Evolutionary conservation across 179 eudicot species (phyloP), one percentile per base, ranked within the genome.

Genomic region (Silene coronaria): DNA sequence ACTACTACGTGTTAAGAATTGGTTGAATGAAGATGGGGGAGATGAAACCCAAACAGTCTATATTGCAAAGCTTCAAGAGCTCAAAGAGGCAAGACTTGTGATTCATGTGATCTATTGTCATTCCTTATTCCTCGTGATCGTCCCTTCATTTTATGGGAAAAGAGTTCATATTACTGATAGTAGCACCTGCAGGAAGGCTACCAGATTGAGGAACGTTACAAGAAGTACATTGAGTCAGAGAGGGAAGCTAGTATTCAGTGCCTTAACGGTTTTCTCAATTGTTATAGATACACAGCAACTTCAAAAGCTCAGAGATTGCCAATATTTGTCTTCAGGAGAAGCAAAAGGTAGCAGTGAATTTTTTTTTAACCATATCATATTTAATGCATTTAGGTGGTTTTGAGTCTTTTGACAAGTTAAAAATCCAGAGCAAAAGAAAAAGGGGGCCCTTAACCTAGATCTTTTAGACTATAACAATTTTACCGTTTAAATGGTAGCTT

Each of bases 11-110:
- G 88, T 85, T 7, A 91, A 91, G 78, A 97, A 93, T 68, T 93
- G 97, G 97, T 81, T 93, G 76, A 91, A 93, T 70, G 95, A 89
- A 83, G 98, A 91, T 34, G 97, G 95, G 5, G 95, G 91, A 80
- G 97, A 93, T 81, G 95, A 93, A 81, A 93, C 87, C 11, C 89
- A 91, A 76, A 91, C 92, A 16, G 97, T 91, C 6, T 92, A 91
- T 62, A 60, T 88, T 78, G 92, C 91, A 23, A 91, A 92, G 83
- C 94, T 92, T 72, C 90, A 92, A 53, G 96, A 92, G 82, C 90
- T 91, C 74, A 91, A 93, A 82, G 88, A 87, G 95, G 97, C 84
- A 81, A 71, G 27, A 0, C 6, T 48, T 28, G 19, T 51, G 57
- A 51, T 51, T 51, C 3, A 51, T 51, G 13, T 51, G 57, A 51